Evolutionary conservation across 2,329 filamentous ascomycete genomes (phyloP).

Genomic region (Pseudocercospora macadamiae): DNA sequence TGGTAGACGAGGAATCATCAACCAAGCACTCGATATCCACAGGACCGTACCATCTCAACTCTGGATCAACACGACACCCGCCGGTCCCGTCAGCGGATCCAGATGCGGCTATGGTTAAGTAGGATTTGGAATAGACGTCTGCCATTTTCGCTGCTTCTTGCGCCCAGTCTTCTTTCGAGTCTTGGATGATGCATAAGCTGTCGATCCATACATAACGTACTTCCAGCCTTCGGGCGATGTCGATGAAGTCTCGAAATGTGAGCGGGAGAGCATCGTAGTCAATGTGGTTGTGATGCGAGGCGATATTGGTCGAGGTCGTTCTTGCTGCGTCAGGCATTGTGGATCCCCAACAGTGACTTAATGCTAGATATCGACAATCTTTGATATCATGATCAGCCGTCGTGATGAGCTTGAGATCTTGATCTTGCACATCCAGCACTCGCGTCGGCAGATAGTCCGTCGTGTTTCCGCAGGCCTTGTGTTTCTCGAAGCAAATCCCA

Average conservation of each 20-base stretch:
- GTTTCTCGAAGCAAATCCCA: no score
- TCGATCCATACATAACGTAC: conserved; percentile 13
- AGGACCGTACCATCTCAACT: no score
- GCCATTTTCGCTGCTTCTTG: conserved; percentile 9
- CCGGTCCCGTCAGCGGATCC: background rate
- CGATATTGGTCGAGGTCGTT: no score
- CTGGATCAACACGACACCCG: background rate
- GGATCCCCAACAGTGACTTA: no score
- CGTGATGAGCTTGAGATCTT: no score
- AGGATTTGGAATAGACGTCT: conserved; percentile 4
- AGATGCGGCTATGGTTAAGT: background rate
- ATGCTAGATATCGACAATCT: no score
- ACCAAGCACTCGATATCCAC: background rate
- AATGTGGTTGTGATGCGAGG: no score
- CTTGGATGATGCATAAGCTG: conserved; percentile 10
- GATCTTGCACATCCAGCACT: no score
- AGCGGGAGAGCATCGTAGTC: background rate
- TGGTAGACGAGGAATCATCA: background rate
- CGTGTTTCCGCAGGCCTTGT: no score
- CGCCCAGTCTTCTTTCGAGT: conserved; percentile 9
- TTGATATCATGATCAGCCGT: no score
- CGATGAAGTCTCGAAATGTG: conserved; percentile 2
- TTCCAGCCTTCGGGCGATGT: background rate
- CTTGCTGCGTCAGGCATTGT: no score
- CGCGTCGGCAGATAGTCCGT: no score